These are phyloP conservation scores for Cercospora sojina DNA, from an alignment of 2,329 filamentous ascomycete species.

Conservation along the genomic window DNA sequence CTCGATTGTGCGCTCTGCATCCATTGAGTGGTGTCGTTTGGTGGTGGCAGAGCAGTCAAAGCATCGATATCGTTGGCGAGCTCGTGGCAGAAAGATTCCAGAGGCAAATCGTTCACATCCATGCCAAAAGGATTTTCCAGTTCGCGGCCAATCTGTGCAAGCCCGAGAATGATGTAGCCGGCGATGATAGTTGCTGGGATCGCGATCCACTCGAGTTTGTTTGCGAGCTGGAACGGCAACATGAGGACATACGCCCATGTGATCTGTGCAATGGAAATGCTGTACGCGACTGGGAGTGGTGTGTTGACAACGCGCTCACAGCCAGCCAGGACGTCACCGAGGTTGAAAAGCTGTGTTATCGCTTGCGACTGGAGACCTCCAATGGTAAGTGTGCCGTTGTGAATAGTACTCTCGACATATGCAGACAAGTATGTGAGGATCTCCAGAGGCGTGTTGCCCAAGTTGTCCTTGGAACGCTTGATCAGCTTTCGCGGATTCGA, in stretches of 20 bases:
- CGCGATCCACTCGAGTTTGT: conserved; percentile 65
- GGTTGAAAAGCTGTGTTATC: conserved; percentile 56
- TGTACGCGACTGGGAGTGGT: conserved; percentile 78
- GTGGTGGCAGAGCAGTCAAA: conserved; percentile 60
- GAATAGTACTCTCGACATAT: conserved; percentile 63
- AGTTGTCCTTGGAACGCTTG: conserved; percentile 68
- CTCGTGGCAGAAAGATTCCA: conserved; percentile 75
- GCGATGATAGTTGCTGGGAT: conserved; percentile 70
- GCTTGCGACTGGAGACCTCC: conserved; percentile 61
- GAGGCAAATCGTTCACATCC: conserved; percentile 77
- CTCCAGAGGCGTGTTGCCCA: conserved; percentile 82
- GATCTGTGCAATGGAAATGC: conserved; percentile 81
- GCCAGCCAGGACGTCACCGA: conserved; percentile 72
- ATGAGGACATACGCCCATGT: conserved; percentile 80
- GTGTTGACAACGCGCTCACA: conserved; percentile 79
- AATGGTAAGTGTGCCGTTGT: conserved; percentile 56
- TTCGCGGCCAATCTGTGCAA: conserved; percentile 73
- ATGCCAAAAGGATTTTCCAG: conserved; percentile 83
- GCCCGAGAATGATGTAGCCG: conserved; percentile 79
- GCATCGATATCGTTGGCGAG: conserved; percentile 72
- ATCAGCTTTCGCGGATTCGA: conserved; percentile 76
- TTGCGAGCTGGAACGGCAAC: conserved; percentile 76
- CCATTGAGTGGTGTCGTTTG: conserved; percentile 52
- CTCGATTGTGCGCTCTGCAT: conserved; percentile 51
- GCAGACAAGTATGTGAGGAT: conserved; percentile 70